Conservation (phyloP, 306 rosid species). For the Glycyrrhiza uralensis region DNA sequence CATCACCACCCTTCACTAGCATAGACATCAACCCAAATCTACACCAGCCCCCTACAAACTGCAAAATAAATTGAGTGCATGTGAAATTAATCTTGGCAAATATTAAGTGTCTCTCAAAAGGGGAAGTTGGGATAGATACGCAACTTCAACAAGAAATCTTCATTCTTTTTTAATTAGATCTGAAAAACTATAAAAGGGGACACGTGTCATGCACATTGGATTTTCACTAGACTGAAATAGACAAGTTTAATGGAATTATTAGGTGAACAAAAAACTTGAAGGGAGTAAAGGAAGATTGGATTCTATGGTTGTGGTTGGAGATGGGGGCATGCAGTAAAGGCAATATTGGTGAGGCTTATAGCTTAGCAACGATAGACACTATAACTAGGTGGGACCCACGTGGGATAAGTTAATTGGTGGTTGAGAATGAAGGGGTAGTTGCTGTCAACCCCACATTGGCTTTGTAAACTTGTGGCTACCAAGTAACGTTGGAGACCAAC, state of each 20-base stretch:
- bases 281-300: too few relatives aligned
- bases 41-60: neutral
- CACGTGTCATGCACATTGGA: neutral
- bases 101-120: neutral
- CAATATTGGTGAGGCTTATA: too few relatives aligned
- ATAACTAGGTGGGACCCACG: slow-evolving; percentile 57
- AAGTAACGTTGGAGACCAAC: slow-evolving; percentile 25
- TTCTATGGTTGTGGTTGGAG: too few relatives aligned
- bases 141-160: neutral
- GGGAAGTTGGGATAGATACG: slow-evolving; percentile 22
- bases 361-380: too few relatives aligned
- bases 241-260: too few relatives aligned
- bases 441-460: slow-evolving; percentile 47
- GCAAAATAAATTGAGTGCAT: neutral
- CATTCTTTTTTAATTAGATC: neutral
- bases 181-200: neutral
- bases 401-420: slow-evolving; percentile 55
- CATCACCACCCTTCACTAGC: neutral
- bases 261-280: too few relatives aligned
- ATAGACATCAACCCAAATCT: slow-evolving; percentile 4
- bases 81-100: neutral
- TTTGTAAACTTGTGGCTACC: slow-evolving; percentile 70
- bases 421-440: slow-evolving; percentile 37
- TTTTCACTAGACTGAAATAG: neutral
- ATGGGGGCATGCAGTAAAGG: too few relatives aligned